These are phyloP conservation scores for Aristolochia fimbriata DNA, from an alignment of 164 flowering plant species.

Conservation along the genomic window DNA sequence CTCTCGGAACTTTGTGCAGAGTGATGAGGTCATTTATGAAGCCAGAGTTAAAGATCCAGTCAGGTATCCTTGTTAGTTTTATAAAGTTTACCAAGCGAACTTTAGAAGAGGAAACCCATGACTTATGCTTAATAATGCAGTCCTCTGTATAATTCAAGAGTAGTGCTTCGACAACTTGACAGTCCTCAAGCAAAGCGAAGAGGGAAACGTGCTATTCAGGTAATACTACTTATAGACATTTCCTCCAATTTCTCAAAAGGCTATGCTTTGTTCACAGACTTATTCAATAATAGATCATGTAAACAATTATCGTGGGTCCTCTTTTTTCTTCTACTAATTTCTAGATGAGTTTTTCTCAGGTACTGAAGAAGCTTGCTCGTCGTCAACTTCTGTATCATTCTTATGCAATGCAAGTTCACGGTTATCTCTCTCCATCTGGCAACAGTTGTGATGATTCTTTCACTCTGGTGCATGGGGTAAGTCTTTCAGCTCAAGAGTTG, in stretches of 20 bases:
- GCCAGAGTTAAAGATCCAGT: constrained; percentile 57
- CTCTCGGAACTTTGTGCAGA: constrained; percentile 29
- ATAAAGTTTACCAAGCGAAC: neutral
- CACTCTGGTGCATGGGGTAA: constrained; percentile 87
- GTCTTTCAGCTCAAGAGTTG: constrained; percentile 9
- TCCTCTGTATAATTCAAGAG: constrained; percentile 56
- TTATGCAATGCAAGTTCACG: constrained; percentile 97
- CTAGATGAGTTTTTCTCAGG: constrained; percentile 26
- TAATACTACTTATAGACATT: neutral
- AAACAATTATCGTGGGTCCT: neutral
- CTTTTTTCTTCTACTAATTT: neutral
- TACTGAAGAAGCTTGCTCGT: constrained; percentile 69
- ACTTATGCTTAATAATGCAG: constrained; percentile 26
- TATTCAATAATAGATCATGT: neutral
- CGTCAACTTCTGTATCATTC: constrained; percentile 81
- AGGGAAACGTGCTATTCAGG: constrained; percentile 90
- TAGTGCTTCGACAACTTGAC: constrained; percentile 70
- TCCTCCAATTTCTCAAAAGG: neutral
- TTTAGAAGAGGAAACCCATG: neutral
- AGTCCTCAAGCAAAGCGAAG: constrained; percentile 82
- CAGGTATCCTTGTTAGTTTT: constrained; percentile 36
- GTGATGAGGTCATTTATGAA: constrained; percentile 84
- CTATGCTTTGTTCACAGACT: neutral
- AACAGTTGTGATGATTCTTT: constrained; percentile 37
- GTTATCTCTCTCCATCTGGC: constrained; percentile 49